Evolutionary conservation across 192 early-diverging fungal genomes (phyloP).

Genomic region (Entomortierella lignicola): DNA sequence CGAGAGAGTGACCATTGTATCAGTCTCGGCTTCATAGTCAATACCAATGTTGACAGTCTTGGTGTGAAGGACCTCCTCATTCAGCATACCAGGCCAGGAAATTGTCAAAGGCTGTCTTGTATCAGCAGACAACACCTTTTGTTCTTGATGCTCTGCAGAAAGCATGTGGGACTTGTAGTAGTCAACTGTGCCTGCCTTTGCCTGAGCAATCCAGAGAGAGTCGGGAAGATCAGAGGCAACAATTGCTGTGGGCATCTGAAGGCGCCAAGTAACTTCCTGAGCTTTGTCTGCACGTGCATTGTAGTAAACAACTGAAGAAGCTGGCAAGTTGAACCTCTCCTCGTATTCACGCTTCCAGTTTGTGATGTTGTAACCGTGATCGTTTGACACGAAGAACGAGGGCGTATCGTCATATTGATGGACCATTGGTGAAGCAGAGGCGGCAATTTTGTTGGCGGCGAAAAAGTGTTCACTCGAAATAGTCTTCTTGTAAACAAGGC

Average conservation of each 20-base stretch:
- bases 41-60: constrained; percentile 33
- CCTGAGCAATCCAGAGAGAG: constrained; percentile 43
- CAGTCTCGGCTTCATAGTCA: constrained; percentile 27
- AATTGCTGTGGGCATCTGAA: constrained; percentile 37
- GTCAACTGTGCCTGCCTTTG: constrained; percentile 42
- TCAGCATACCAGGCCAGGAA: constrained; percentile 47
- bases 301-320: constrained; percentile 42
- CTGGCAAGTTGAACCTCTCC: constrained; percentile 51
- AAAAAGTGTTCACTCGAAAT: constrained; percentile 40
- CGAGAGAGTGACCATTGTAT: constrained; percentile 29
- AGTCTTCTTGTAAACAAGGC: constrained; percentile 52
- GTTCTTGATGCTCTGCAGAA: constrained; percentile 44
- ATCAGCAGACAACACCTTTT: constrained; percentile 29
- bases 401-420: constrained; percentile 47
- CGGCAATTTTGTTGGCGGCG: constrained; percentile 49
- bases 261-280: constrained; percentile 44
- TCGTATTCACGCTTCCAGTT: constrained; percentile 54
- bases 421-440: constrained; percentile 8
- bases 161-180: constrained; percentile 34
- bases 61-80: constrained; percentile 45
- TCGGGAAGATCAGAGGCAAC: constrained; percentile 7
- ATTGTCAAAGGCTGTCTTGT: constrained; percentile 24
- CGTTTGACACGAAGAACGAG: constrained; percentile 41
- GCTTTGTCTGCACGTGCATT: constrained; percentile 40
- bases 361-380: constrained; percentile 52